Evolutionary conservation across 73 alveolate species (phyloP).

Genomic region (Paramecium tetraurelia): DNA sequence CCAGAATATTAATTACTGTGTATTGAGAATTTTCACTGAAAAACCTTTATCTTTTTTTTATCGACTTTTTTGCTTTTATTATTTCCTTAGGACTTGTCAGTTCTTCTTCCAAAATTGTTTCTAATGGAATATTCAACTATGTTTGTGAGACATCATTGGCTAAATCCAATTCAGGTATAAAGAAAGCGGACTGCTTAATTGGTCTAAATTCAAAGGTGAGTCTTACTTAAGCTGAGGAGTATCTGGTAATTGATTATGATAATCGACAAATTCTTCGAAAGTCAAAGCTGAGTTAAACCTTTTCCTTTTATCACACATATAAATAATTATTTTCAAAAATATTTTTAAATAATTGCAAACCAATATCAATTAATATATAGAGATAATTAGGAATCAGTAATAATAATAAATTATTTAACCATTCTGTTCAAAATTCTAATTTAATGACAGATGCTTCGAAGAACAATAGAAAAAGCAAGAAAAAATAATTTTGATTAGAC

Average conservation of each 20-base stretch:
- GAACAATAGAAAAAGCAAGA: neutral
- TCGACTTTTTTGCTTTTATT: neutral
- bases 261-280: neutral
- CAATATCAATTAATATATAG: neutral
- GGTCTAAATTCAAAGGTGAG: neutral
- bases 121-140: neutral
- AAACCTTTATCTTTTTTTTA: neutral
- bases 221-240: neutral
- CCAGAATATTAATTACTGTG: neutral
- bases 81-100: neutral
- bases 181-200: neutral
- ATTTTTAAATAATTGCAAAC: neutral
- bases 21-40: neutral
- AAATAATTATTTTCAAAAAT: constrained; percentile 4
- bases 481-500: neutral
- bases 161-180: neutral
- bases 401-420: neutral
- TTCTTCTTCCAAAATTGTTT: neutral
- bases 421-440: neutral
- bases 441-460: neutral
- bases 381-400: neutral
- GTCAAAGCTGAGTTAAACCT: neutral
- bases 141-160: neutral
- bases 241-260: neutral
- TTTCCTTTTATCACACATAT: constrained; percentile 7